phyloP scores from a whole-genome alignment of 1,284 basidiomycete genomes.

The Puccinia horiana region DNA sequence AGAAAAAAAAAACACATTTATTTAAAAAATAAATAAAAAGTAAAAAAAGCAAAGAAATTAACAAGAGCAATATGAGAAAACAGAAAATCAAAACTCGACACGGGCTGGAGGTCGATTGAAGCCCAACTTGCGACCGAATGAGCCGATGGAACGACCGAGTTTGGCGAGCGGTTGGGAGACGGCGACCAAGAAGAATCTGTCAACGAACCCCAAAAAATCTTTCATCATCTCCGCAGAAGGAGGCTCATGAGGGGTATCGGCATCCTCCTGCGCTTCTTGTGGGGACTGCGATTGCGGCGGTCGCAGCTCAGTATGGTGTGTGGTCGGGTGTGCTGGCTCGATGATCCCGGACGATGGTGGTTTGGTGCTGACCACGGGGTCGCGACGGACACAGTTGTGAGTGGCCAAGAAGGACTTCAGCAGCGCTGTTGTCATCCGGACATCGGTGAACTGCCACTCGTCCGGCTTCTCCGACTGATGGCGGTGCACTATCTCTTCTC shows the following conservation, averaged over 20 bases:
- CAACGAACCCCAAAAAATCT: constrained; percentile 11
- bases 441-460: not conserved
- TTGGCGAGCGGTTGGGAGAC: constrained; percentile 9
- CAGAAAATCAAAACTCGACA: not conserved
- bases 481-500: not conserved
- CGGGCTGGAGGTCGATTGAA: not conserved
- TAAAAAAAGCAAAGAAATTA: not conserved
- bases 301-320: not conserved
- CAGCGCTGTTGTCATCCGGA: not conserved
- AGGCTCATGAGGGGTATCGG: not conserved
- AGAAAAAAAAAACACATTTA: not conserved
- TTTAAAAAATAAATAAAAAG: not conserved
- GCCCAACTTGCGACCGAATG: not conserved
- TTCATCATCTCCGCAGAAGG: not conserved
- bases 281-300: not conserved
- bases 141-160: not conserved
- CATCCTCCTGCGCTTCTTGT: not conserved
- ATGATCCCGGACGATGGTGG: not conserved
- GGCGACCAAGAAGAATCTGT: not conserved
- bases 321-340: not conserved
- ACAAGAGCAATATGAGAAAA: not conserved
- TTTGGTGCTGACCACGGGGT: not conserved
- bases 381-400: not conserved
- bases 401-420: not conserved
- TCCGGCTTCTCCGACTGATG: not conserved